Evolutionary conservation across 2,329 filamentous ascomycete genomes (phyloP).

Genomic region (Raffaelea arxii): DNA sequence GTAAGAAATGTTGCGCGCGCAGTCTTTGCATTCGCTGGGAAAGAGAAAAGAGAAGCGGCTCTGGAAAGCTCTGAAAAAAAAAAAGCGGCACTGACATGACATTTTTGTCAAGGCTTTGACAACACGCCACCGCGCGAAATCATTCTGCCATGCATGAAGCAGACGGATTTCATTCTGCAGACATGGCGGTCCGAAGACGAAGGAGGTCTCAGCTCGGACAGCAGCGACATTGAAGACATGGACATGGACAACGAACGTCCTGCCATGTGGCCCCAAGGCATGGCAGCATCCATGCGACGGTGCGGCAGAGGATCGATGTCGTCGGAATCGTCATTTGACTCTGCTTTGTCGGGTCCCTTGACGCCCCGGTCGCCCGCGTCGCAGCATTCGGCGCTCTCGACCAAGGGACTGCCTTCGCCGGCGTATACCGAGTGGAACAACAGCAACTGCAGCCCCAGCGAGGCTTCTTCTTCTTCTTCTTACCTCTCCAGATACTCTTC

Average conservation of each 20-base stretch:
- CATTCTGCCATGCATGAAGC: constrained; percentile 12
- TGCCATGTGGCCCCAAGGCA: too few species aligned
- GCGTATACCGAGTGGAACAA: constrained; percentile 4
- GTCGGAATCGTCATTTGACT: too few species aligned
- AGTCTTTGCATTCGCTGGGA: too few species aligned
- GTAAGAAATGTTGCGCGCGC: too few species aligned
- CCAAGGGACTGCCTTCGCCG: constrained; percentile 6
- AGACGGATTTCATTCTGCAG: constrained; percentile 11
- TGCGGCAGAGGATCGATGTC: too few species aligned
- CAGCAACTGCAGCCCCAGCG: not conserved
- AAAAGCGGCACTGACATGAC: too few species aligned
- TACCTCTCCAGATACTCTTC: constrained; percentile 1
- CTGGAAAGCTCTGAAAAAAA: too few species aligned
- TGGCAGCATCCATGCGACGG: too few species aligned
- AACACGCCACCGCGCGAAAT: constrained; percentile 3
- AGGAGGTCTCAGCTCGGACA: not conserved
- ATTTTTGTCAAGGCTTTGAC: not conserved
- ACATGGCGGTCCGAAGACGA: constrained; percentile 9
- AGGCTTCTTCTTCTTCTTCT: not conserved
- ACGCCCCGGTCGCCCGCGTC: too few species aligned
- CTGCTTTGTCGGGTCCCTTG: too few species aligned
- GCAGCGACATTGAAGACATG: not conserved
- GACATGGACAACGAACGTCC: not conserved
- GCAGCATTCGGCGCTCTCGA: constrained; percentile 1
- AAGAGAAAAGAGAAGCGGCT: too few species aligned